These are phyloP conservation scores for Eimeria acervulina DNA, from an alignment of 169 alveolate genomes.

Conservation along the genomic window DNA sequence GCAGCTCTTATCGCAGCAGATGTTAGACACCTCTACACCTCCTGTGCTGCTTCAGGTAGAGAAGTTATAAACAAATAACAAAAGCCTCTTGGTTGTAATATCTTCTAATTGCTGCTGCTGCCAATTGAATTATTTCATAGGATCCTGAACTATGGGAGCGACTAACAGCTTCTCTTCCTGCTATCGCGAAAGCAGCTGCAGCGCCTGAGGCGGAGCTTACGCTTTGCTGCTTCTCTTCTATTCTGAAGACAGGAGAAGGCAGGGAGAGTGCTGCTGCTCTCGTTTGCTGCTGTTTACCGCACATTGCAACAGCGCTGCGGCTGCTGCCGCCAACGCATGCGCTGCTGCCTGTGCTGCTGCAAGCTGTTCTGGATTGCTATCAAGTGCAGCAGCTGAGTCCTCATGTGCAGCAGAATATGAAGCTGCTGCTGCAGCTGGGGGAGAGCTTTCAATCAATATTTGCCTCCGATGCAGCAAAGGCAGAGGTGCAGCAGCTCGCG, in stretches of 20 bases:
- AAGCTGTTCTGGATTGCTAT: background rate
- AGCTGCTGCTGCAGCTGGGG: slow-evolving; percentile 59
- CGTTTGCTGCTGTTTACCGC: background rate
- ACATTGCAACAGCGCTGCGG: background rate
- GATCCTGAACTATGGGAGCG: slow-evolving; percentile 45
- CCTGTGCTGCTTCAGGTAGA: background rate
- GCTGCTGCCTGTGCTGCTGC: background rate
- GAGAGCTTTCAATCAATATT: slow-evolving; percentile 75
- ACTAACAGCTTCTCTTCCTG: background rate
- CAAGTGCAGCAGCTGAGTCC: background rate
- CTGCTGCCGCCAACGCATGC: slow-evolving; percentile 48
- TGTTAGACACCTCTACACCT: background rate
- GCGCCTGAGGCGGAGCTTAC: background rate
- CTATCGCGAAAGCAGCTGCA: background rate
- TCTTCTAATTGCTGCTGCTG: background rate
- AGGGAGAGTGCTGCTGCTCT: background rate
- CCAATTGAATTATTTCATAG: background rate
- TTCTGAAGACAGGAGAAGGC: background rate
- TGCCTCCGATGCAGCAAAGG: slow-evolving; percentile 15
- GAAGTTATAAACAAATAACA: no score
- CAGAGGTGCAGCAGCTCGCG: slow-evolving; percentile 49
- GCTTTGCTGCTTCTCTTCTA: background rate
- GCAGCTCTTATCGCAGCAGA: background rate
- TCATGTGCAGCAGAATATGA: background rate
- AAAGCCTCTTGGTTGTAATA: background rate